Evolutionary conservation across 169 alveolate genomes (phyloP), one percentile per base, ranked within the genome.

Genomic region (Cryptosporidium parvum): DNA sequence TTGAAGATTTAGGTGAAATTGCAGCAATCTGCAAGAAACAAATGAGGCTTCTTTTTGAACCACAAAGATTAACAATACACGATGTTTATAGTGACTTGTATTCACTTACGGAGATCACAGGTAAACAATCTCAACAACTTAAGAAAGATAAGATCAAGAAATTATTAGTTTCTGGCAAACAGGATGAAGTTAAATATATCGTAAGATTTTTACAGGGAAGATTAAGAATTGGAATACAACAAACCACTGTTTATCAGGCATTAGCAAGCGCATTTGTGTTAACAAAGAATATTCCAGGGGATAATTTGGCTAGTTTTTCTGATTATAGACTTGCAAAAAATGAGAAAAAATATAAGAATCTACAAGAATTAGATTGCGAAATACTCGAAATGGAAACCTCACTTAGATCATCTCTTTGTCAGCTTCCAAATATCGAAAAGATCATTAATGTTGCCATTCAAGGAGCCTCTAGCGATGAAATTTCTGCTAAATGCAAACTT

Each of bases 211-310:
- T 98, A 26, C 98, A 98, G 92, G 97, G 97, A 85, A 96, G 97
- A 69, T 93, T 98, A 44, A 96, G 99, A 91, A 97, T 97, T 21
- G 99, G 99, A 3, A 98, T 98, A 31, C 96, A 98, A 44, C 96
- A 96, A 91, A 96, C 97, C 33, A 96, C 99, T 3, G 95, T 98
- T 48, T 93, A 96, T 70, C 94, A 94, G 91, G 93, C 95, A n/a
- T 89, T 93, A 56, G 94, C 94, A 29, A 92, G 86, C 75, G 86
- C 95, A n/a, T 93, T 86, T 31, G 91, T 92, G 58, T 73, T 94
- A 75, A 93, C 95, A 29, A 87, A 91, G 69, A 92, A 87, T 91
- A 73, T 85, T 42, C 92, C 73, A 56, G 94, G 94, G 68, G 93
- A 93, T 44, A 86, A 92, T 48, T 84, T 85, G 67, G 85, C 72